These are phyloP conservation scores for Euphrasia arctica DNA, from an alignment of 305 asterid species.

Conservation along the genomic window DNA sequence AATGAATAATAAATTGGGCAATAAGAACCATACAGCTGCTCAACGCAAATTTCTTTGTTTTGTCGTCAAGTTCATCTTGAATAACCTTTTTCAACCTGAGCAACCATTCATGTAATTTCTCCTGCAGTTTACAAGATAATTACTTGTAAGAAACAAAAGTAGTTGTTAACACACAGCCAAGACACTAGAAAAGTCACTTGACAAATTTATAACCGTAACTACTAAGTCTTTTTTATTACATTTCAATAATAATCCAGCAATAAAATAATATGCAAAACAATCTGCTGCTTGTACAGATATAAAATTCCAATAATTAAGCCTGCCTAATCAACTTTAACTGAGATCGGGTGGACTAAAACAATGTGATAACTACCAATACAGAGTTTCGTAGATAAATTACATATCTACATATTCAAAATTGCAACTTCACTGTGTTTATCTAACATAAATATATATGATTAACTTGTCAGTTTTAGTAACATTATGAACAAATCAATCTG, in stretches of 20 bases:
- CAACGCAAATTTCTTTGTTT: conserved; percentile 48
- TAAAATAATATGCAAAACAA: not conserved
- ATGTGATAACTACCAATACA: conserved; percentile 6
- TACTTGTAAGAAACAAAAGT: conserved; percentile 7
- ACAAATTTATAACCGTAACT: not conserved
- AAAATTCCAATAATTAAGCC: conserved; percentile 6
- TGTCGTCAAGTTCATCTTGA: conserved; percentile 55
- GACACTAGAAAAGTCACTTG: conserved; percentile 17
- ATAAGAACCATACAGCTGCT: conserved; percentile 58
- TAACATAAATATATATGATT: not conserved
- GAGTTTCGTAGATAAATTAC: conserved; percentile 13
- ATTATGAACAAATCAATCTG: not conserved
- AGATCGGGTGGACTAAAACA: conserved; percentile 17
- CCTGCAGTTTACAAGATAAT: conserved; percentile 46
- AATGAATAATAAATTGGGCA: conserved; percentile 15
- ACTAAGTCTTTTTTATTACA: not conserved
- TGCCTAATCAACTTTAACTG: conserved; percentile 11
- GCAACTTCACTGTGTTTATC: conserved; percentile 12
- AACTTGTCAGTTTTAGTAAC: not conserved
- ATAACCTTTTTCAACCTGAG: conserved; percentile 54
- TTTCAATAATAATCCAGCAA: conserved; percentile 8
- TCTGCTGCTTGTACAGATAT: not conserved
- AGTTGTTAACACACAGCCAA: conserved; percentile 3
- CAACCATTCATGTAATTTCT: conserved; percentile 84
- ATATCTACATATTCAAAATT: conserved; percentile 14